Evolutionary conservation across 441 rosid genomes (phyloP), one percentile per base, ranked within the genome.

Genomic region (Erysimum cheiri): DNA sequence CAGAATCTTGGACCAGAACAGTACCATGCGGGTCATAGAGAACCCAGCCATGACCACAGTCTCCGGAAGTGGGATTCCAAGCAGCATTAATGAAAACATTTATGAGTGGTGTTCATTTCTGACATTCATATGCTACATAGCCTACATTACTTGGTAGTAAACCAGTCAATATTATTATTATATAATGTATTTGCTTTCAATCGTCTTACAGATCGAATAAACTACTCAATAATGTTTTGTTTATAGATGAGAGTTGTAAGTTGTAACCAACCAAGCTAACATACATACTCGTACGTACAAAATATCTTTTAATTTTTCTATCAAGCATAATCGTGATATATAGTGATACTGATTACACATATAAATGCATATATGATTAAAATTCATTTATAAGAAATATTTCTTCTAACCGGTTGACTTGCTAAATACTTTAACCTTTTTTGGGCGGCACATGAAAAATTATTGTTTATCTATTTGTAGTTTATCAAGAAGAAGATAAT

Each of bases 171-270:
- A 13, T 52, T 6, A 12, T 9, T 13, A 8, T 28, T 39, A 39
- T 39, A 39, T 22, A 39, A 29, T 3, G 2, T 5, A 6, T 29
- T 3, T 52, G n/a, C 3, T n/a, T 13, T 6, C 1, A 52, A 29
- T 28, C 11, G 8, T 0, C 2, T 32, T 15, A 15, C 8, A 19
- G 31, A 31, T 1, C 2, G 8, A 29, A 31, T 24, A 22, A 53
- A 32, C 19, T 22, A 69, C 8, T 31, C 11, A 31, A 46, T 4
- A 32, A 43, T 22, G 48, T 7, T 41, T 43, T 32, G 13, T 35
- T 52, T 33, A n/a, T 8, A 6, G 3, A 43, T 5, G n/a, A 41
- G 64, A 54, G 64, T 71, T 35, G 28, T 53, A 70, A 60, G n/a
- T n/a, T n/a, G n/a, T n/a, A n/a, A n/a, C 58, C 50, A 59, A 22